phyloP scores from a whole-genome alignment of 306 rosid genomes.

The Prunus dulcis region DNA sequence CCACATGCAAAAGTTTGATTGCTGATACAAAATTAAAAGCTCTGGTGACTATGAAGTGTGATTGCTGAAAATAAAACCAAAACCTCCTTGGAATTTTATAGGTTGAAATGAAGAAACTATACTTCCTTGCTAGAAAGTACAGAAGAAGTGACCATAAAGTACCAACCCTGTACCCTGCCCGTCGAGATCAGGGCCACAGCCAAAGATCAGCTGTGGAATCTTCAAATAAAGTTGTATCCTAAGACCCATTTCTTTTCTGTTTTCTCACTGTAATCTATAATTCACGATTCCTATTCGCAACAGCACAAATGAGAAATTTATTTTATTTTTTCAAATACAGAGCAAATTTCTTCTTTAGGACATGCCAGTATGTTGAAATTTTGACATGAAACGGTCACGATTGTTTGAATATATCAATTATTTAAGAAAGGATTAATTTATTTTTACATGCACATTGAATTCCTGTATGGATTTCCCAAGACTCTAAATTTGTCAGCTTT shows the following conservation, averaged over 20 bases:
- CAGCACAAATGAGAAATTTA: no score
- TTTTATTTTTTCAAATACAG: neutral
- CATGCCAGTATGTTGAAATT: neutral
- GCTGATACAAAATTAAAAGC: no score
- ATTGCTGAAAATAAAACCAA: neutral
- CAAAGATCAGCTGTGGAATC: no score
- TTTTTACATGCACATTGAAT: neutral
- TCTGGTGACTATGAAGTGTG: neutral
- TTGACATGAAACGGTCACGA: neutral
- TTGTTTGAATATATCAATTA: neutral
- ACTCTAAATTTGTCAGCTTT: neutral
- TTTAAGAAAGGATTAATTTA: neutral
- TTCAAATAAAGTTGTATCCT: no score
- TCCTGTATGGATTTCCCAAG: neutral
- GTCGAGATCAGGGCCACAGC: no score
- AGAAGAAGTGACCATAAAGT: no score
- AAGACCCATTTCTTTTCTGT: no score
- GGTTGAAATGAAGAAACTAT: neutral
- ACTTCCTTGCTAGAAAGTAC: no score
- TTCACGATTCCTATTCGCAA: no score
- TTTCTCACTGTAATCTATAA: no score
- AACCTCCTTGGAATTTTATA: neutral
- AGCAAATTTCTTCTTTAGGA: neutral
- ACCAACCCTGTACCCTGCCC: no score
- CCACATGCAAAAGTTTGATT: no score